These are phyloP conservation scores for Alternaria rosae DNA, from an alignment of 2,329 filamentous ascomycete species.

Conservation along the genomic window DNA sequence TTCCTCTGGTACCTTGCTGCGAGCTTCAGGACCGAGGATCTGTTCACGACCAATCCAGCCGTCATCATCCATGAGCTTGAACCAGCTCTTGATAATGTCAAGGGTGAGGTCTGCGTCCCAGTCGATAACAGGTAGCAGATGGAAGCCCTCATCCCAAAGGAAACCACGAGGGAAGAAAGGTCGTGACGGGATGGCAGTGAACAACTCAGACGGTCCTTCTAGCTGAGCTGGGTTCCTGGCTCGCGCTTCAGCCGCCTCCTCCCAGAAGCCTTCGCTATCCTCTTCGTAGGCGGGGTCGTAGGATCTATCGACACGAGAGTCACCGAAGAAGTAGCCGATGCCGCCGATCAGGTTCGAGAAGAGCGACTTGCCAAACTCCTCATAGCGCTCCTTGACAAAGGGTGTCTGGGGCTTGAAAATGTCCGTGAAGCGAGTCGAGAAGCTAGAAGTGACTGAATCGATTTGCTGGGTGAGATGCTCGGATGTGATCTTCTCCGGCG, in stretches of 20 bases:
- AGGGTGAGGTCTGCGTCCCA: slow-evolving; percentile 87
- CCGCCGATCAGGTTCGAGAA: slow-evolving; percentile 94
- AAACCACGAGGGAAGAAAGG: slow-evolving; percentile 98
- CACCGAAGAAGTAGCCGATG: slow-evolving; percentile 92
- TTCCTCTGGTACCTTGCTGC: slow-evolving; percentile 91
- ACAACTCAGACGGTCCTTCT: slow-evolving; percentile 87
- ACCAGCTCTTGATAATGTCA: slow-evolving; percentile 94
- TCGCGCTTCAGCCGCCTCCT: slow-evolving; percentile 83
- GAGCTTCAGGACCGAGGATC: slow-evolving; percentile 88
- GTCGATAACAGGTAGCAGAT: slow-evolving; percentile 87
- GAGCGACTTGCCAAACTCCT: slow-evolving; percentile 83
- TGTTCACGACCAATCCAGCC: slow-evolving; percentile 98
- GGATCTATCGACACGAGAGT: slow-evolving; percentile 87
- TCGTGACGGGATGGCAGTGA: slow-evolving; percentile 87
- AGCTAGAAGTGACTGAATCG: slow-evolving; percentile 69
- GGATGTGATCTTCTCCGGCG: slow-evolving; percentile 60
- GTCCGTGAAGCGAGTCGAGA: slow-evolving; percentile 76
- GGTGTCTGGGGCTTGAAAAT: slow-evolving; percentile 78
- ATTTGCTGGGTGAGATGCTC: slow-evolving; percentile 76
- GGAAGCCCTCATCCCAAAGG: slow-evolving; percentile 98
- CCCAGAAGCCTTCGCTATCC: slow-evolving; percentile 94
- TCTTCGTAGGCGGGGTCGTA: slow-evolving; percentile 94
- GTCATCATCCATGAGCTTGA: slow-evolving; percentile 92
- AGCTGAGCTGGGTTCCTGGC: slow-evolving; percentile 70
- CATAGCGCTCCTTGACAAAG: slow-evolving; percentile 76